Percentiles rank a stretch among this genome's conserved stretches.
phyloP scores from a whole-genome alignment of 2,329 filamentous ascomycete species.

The Endocalyx cinctus region DNA sequence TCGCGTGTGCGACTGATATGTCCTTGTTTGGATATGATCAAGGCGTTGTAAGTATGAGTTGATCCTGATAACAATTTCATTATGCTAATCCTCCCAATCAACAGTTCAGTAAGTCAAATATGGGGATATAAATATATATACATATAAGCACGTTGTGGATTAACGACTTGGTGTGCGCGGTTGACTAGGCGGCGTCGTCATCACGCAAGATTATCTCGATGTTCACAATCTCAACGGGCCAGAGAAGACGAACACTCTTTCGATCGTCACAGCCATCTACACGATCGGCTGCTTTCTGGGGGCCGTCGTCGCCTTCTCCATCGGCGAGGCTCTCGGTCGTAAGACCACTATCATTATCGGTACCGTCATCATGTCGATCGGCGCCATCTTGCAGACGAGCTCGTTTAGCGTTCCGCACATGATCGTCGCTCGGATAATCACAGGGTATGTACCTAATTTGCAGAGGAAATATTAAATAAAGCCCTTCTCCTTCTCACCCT shows the following conservation, averaged over 20 bases:
- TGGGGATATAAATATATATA: too few species aligned
- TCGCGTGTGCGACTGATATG: conserved; percentile 25
- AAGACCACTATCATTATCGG: conserved; percentile 37
- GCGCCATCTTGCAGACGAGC: conserved; percentile 22
- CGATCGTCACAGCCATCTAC: conserved; percentile 45
- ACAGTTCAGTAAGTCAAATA: conserved; percentile 8
- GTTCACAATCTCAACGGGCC: conserved; percentile 38
- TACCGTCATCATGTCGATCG: conserved; percentile 34
- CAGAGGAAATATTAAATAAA: too few species aligned
- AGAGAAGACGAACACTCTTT: conserved; percentile 24
- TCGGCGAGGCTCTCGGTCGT: conserved; percentile 41
- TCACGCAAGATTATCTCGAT: conserved; percentile 48
- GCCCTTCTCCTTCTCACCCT: background rate
- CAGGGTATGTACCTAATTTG: conserved; percentile 26
- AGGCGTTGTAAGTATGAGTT: conserved; percentile 42
- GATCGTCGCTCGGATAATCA: conserved; percentile 36
- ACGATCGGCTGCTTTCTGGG: conserved; percentile 40
- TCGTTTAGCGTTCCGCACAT: conserved; percentile 31
- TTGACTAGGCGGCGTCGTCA: conserved; percentile 39
- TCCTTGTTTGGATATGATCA: conserved; percentile 37
- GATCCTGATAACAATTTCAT: background rate
- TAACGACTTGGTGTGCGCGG: background rate
- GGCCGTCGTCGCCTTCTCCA: conserved; percentile 31
- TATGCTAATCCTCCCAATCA: too few species aligned
- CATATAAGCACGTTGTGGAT: too few species aligned